These are phyloP conservation scores for Alternaria rosae DNA, from an alignment of 2,329 filamentous ascomycete genomes.

Conservation along the genomic window DNA sequence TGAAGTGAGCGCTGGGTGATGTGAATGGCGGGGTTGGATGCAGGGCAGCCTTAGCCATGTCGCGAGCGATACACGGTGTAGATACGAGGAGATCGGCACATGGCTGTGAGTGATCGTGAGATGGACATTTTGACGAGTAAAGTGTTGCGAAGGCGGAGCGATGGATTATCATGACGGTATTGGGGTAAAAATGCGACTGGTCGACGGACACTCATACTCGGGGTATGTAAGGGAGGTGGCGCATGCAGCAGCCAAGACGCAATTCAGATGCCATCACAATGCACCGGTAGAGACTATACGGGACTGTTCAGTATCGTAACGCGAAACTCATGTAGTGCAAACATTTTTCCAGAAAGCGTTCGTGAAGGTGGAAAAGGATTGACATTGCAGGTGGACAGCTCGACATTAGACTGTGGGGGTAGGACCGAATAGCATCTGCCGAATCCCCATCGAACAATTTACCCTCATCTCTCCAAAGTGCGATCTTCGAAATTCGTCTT, in stretches of 20 bases:
- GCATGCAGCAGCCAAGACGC: background rate
- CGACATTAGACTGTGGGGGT: background rate
- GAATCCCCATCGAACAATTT: background rate
- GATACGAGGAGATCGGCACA: slow-evolving; percentile 9
- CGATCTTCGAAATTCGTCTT: background rate
- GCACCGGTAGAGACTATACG: background rate
- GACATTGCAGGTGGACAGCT: background rate
- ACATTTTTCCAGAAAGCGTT: background rate
- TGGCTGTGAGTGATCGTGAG: slow-evolving; percentile 7
- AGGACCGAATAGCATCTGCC: background rate
- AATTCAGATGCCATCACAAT: background rate
- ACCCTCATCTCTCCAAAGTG: background rate
- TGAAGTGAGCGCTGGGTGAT: slow-evolving; percentile 1
- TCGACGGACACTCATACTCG: background rate
- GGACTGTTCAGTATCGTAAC: background rate
- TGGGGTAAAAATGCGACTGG: background rate
- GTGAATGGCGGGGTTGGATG: slow-evolving; percentile 8
- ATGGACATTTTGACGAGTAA: background rate
- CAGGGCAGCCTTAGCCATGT: slow-evolving; percentile 10
- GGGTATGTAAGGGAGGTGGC: background rate
- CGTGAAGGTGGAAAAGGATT: background rate
- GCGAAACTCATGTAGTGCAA: background rate
- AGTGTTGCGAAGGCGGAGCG: background rate
- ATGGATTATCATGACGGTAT: background rate
- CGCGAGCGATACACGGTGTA: background rate